Conservation (phyloP, 257 asterid genomes). For the Nicotiana sylvestris region DNA sequence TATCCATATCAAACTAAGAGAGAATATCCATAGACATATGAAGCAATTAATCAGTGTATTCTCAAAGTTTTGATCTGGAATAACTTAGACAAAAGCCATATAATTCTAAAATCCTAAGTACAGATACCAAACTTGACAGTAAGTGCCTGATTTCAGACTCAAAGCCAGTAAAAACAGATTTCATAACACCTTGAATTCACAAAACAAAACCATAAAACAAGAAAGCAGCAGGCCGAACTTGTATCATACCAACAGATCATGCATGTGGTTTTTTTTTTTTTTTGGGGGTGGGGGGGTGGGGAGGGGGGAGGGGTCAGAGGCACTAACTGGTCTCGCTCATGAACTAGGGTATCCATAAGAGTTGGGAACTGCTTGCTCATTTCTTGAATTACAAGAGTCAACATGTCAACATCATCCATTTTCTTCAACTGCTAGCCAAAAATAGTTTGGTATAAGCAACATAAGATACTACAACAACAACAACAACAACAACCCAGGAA, state of each 20-base stretch:
- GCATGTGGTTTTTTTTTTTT: neutral
- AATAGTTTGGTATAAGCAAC: neutral
- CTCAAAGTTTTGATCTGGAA: constrained; percentile 1
- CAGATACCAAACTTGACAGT: neutral
- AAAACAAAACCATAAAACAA: neutral
- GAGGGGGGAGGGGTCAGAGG: neutral
- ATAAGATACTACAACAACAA: neutral
- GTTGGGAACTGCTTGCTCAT: constrained; percentile 94
- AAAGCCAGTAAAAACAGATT: neutral
- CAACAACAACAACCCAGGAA: no score
- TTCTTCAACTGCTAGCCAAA: constrained; percentile 73
- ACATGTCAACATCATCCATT: constrained; percentile 92
- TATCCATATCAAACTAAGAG: neutral
- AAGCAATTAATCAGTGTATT: neutral
- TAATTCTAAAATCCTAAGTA: neutral
- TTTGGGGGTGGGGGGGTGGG: neutral
- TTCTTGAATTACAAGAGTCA: constrained; percentile 90
- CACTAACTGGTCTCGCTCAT: constrained; percentile 89
- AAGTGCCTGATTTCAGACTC: neutral
- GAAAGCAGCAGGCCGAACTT: neutral
- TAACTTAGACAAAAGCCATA: neutral
- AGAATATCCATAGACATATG: neutral
- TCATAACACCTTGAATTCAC: neutral
- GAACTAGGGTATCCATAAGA: constrained; percentile 90
- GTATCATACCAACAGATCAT: neutral